Evolutionary conservation across 202 grass and related monocot species (phyloP).

Genomic region (Dendrocalamus latiflorus): DNA sequence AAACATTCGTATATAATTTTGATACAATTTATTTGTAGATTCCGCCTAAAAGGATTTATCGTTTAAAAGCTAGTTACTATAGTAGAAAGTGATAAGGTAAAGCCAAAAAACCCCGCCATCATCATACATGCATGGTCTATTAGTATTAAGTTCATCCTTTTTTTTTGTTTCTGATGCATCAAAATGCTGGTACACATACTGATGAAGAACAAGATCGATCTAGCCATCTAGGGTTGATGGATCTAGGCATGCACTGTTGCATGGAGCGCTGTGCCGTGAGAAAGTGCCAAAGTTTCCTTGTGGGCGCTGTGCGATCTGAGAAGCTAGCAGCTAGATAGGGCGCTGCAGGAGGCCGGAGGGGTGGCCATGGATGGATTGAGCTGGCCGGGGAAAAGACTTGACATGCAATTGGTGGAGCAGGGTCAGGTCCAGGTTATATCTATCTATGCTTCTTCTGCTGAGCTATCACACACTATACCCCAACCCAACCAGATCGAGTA

Average conservation of each 20-base stretch:
- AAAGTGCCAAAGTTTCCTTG: slow-evolving; percentile 55
- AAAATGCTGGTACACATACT: not conserved
- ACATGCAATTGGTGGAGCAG: slow-evolving; percentile 29
- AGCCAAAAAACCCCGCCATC: not conserved
- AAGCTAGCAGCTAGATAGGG: not conserved
- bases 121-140: not conserved
- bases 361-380: not conserved
- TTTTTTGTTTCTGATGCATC: not conserved
- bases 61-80: too few relatives aligned
- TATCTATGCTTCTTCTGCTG: not conserved
- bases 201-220: slow-evolving; percentile 22
- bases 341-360: not conserved
- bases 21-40: too few relatives aligned
- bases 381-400: slow-evolving; percentile 20
- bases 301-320: slow-evolving; percentile 40
- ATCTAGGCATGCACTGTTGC: slow-evolving; percentile 35
- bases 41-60: too few relatives aligned
- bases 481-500: not conserved
- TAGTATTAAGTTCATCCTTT: not conserved
- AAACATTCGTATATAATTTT: too few relatives aligned
- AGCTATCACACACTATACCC: not conserved
- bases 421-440: slow-evolving; percentile 24
- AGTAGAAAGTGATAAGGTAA: too few relatives aligned
- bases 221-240: not conserved
- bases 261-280: slow-evolving; percentile 26